phyloP scores from a whole-genome alignment of 2,329 filamentous ascomycete species.

The Nigrospora oryzae region DNA sequence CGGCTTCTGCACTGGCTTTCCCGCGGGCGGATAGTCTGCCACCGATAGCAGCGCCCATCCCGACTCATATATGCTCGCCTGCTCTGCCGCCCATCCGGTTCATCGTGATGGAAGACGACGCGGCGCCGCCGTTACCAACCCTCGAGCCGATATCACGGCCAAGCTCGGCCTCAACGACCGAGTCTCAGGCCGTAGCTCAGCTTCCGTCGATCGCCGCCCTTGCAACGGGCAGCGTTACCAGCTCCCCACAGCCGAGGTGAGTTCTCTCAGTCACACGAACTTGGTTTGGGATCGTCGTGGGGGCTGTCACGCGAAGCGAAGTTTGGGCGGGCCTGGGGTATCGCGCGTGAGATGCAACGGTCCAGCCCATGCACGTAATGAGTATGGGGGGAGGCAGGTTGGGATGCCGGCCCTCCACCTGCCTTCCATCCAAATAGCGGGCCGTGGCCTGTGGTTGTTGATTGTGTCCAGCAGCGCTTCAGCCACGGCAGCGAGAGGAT shows the following conservation, averaged over 20 bases:
- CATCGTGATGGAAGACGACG: constrained; percentile 38
- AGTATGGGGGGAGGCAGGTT: no score
- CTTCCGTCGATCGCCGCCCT: constrained; percentile 37
- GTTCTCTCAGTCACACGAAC: constrained; percentile 9
- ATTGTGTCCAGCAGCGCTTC: no score
- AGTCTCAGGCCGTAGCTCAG: constrained; percentile 29
- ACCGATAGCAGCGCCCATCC: constrained; percentile 10
- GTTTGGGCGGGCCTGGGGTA: no score
- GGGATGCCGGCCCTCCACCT: no score
- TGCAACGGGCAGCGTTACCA: constrained; percentile 28
- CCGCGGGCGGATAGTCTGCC: constrained; percentile 11
- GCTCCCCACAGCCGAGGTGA: constrained; percentile 39
- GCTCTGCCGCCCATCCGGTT: constrained; percentile 14
- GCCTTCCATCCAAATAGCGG: no score
- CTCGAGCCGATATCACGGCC: constrained; percentile 41
- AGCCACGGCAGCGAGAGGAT: no score
- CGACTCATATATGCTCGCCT: constrained; percentile 11
- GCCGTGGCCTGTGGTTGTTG: no score
- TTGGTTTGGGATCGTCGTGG: no score
- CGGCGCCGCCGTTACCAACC: constrained; percentile 27
- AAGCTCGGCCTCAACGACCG: constrained; percentile 38
- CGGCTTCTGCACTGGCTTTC: constrained; percentile 12
- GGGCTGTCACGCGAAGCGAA: no score
- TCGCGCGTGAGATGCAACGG: no score
- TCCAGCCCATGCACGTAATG: no score